phyloP scores from a whole-genome alignment of 352 stramenopile genomes.

The Globisporangium ultimum region DNA sequence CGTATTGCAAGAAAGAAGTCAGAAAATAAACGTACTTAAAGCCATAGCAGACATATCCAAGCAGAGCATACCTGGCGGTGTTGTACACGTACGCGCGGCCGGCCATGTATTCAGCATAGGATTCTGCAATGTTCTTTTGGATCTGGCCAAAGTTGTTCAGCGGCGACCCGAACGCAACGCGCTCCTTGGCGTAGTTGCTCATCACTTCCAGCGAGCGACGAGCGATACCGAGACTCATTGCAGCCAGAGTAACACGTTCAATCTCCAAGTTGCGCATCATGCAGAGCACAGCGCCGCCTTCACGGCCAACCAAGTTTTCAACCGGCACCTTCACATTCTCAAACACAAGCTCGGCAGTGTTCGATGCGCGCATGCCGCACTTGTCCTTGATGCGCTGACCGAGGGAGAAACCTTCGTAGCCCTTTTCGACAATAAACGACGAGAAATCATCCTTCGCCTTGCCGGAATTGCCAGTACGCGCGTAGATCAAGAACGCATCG shows the following conservation, averaged over 20 bases:
- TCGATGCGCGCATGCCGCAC: constrained; percentile 95
- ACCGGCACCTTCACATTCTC: constrained; percentile 94
- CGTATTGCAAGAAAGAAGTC: not conserved
- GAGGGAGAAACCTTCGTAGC: constrained; percentile 94
- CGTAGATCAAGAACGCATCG: constrained; percentile 98
- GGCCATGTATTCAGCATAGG: constrained; percentile 98
- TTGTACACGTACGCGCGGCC: constrained; percentile 97
- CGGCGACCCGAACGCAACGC: constrained; percentile 93
- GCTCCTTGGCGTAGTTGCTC: constrained; percentile 92
- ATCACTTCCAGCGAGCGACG: constrained; percentile 97
- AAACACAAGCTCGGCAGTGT: constrained; percentile 98
- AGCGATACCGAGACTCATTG: constrained; percentile 96
- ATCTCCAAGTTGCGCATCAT: constrained; percentile 99
- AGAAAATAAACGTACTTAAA: constrained; percentile 1
- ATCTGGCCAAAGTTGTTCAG: constrained; percentile 93
- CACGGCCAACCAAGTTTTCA: constrained; percentile 91
- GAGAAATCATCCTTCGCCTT: constrained; percentile 91
- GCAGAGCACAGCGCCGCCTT: constrained; percentile 74
- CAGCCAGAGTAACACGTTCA: constrained; percentile 95
- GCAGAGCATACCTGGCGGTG: constrained; percentile 69
- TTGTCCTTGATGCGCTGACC: constrained; percentile 99
- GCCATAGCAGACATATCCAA: not conserved
- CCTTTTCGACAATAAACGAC: constrained; percentile 98
- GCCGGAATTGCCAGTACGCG: constrained; percentile 87
- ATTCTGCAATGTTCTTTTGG: constrained; percentile 97